Percentiles rank a stretch among this genome's conserved stretches.
These are phyloP conservation scores for Cotoneaster glaucophyllus DNA, from an alignment of 306 rosid species.

Conservation along the genomic window DNA sequence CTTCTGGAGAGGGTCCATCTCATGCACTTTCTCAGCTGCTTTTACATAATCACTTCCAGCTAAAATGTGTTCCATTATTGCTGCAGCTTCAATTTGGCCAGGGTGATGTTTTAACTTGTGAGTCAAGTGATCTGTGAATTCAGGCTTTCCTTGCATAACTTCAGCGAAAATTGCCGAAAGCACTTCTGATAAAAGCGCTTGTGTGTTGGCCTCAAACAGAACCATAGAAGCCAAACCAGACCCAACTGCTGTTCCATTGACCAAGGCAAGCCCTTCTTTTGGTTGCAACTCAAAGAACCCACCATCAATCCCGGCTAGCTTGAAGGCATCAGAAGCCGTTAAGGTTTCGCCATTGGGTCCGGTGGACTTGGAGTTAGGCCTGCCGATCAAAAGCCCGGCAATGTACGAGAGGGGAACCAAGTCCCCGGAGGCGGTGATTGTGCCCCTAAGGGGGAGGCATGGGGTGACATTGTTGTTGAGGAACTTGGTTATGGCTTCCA, in stretches of 20 bases:
- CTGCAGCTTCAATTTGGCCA: slow-evolving; percentile 98
- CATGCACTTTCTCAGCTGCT: slow-evolving; percentile 61
- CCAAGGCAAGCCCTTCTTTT: slow-evolving; percentile 83
- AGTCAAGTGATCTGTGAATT: slow-evolving; percentile 81
- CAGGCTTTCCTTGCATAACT: slow-evolving; percentile 87
- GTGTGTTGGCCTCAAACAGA: slow-evolving; percentile 68
- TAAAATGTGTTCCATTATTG: slow-evolving; percentile 88
- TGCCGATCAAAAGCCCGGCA: slow-evolving; percentile 65
- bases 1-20: slow-evolving; percentile 80
- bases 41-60: slow-evolving; percentile 75
- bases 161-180: slow-evolving; percentile 78
- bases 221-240: slow-evolving; percentile 82
- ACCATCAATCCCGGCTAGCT: slow-evolving; percentile 46
- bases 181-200: slow-evolving; percentile 51
- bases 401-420: slow-evolving; percentile 79
- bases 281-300: slow-evolving; percentile 87
- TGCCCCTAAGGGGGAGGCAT: slow-evolving; percentile 75
- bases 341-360: slow-evolving; percentile 64
- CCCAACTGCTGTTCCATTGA: slow-evolving; percentile 92
- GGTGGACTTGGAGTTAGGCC: slow-evolving; percentile 70
- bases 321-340: slow-evolving; percentile 54
- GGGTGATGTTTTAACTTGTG: slow-evolving; percentile 90
- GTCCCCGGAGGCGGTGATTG: slow-evolving; percentile 83
- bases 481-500: slow-evolving; percentile 73
- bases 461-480: slow-evolving; percentile 73